These are phyloP conservation scores for Ocimum tenuiflorum DNA, from an alignment of 257 asterid genomes.

Conservation along the genomic window DNA sequence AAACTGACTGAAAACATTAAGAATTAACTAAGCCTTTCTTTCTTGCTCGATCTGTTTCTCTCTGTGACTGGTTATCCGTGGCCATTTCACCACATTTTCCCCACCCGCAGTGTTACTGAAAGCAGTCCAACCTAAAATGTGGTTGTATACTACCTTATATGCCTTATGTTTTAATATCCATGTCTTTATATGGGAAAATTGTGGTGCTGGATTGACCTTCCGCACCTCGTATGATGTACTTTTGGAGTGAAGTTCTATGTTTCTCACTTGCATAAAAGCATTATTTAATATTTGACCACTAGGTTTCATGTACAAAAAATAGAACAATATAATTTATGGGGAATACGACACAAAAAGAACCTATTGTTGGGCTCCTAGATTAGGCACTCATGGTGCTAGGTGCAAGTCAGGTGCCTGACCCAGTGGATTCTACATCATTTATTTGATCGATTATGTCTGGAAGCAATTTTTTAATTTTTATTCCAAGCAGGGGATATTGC, in stretches of 20 bases:
- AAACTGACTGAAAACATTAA: neutral
- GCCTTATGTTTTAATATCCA: neutral
- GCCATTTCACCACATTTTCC: neutral
- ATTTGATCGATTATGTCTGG: neutral
- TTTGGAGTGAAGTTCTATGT: neutral
- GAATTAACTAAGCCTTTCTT: neutral
- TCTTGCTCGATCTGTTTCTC: neutral
- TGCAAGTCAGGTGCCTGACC: neutral
- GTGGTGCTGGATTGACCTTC: neutral
- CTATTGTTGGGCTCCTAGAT: neutral
- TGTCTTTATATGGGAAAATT: neutral
- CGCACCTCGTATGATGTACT: neutral
- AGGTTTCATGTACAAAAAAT: neutral
- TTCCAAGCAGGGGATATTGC: constrained; percentile 3
- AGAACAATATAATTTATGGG: neutral
- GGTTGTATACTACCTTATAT: neutral
- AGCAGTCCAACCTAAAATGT: neutral
- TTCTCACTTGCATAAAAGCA: neutral
- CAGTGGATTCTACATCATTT: neutral
- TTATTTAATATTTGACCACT: neutral
- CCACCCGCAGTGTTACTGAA: neutral
- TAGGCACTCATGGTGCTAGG: neutral
- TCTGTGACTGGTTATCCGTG: neutral
- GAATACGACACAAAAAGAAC: neutral
- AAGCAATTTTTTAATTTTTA: neutral